Conservation (phyloP, 2,329 filamentous ascomycete genomes). For the Venturia effusa region DNA sequence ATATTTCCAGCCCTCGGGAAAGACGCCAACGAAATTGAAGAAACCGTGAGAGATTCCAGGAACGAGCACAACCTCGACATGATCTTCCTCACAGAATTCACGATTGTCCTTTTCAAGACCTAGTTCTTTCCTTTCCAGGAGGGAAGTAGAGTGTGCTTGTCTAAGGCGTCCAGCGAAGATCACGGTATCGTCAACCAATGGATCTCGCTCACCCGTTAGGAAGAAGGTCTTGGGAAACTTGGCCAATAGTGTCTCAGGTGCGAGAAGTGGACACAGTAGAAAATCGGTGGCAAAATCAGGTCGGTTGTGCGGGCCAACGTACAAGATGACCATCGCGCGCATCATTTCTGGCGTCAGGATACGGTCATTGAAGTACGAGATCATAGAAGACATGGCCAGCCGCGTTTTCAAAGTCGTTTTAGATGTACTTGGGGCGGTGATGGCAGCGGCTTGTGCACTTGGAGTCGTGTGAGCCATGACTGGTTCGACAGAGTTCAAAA, state of each 20-base stretch:
- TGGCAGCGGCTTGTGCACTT: slow-evolving; percentile 18
- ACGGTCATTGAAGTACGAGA: slow-evolving; percentile 94
- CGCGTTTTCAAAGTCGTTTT: slow-evolving; percentile 56
- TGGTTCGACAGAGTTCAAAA: slow-evolving; percentile 22
- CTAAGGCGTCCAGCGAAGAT: slow-evolving; percentile 87
- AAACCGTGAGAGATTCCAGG: slow-evolving; percentile 91
- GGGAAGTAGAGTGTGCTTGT: slow-evolving; percentile 56
- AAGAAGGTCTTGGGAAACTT: slow-evolving; percentile 93
- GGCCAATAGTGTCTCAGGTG: slow-evolving; percentile 71
- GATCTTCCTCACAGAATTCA: slow-evolving; percentile 58
- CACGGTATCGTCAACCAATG: slow-evolving; percentile 90
- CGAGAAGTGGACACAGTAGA: slow-evolving; percentile 77
- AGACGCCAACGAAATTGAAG: slow-evolving; percentile 78
- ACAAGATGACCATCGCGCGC: slow-evolving; percentile 97
- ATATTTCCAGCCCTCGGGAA: slow-evolving; percentile 82
- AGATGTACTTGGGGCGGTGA: slow-evolving; percentile 32
- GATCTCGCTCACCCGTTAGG: slow-evolving; percentile 88
- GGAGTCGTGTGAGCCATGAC: not conserved
- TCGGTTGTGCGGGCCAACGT: slow-evolving; percentile 85
- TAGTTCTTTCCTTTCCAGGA: slow-evolving; percentile 44
- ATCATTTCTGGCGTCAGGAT: slow-evolving; percentile 96
- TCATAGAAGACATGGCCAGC: slow-evolving; percentile 93
- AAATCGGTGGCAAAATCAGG: slow-evolving; percentile 91
- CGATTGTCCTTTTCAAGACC: slow-evolving; percentile 39
- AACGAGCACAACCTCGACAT: slow-evolving; percentile 72